Evolutionary conservation across 805 yeast genomes (phyloP).

Genomic region (Maudiozyma barnettii): DNA sequence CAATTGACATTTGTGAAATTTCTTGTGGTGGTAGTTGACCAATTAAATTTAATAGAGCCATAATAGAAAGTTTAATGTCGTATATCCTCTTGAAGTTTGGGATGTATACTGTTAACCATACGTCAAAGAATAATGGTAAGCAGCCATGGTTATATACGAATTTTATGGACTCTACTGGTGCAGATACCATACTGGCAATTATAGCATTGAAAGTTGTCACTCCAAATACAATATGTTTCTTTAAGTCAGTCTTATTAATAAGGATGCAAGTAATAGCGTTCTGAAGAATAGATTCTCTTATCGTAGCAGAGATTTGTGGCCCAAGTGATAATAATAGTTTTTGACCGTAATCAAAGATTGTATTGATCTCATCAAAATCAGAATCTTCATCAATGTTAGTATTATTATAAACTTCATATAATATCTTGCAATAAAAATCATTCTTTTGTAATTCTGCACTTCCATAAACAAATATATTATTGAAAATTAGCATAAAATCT

Average conservation of each 20-base stretch:
- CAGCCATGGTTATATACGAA: constrained; percentile 38
- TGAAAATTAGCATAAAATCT: constrained; percentile 64
- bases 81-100: constrained; percentile 57
- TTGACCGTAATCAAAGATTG: constrained; percentile 56
- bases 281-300: constrained; percentile 38
- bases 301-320: constrained; percentile 33
- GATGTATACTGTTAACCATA: constrained; percentile 30
- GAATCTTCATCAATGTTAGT: constrained; percentile 37
- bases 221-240: constrained; percentile 25
- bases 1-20: constrained; percentile 28
- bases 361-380: constrained; percentile 46
- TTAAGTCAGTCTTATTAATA: constrained; percentile 17
- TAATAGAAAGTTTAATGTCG: constrained; percentile 66
- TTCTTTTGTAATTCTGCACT: constrained; percentile 38
- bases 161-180: constrained; percentile 44
- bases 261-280: constrained; percentile 32
- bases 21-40: constrained; percentile 23
- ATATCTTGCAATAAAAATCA: constrained; percentile 38
- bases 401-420: constrained; percentile 41
- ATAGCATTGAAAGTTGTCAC: constrained; percentile 42
- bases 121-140: constrained; percentile 43
- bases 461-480: constrained; percentile 62
- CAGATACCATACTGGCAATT: constrained; percentile 53
- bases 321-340: constrained; percentile 53
- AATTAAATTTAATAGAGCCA: constrained; percentile 54